A percentile compares a stretch with the other conserved stretches of the same genome.
phyloP scores from a whole-genome alignment of 1,284 basidiomycete species.

The Rhodotorula mucilaginosa region DNA sequence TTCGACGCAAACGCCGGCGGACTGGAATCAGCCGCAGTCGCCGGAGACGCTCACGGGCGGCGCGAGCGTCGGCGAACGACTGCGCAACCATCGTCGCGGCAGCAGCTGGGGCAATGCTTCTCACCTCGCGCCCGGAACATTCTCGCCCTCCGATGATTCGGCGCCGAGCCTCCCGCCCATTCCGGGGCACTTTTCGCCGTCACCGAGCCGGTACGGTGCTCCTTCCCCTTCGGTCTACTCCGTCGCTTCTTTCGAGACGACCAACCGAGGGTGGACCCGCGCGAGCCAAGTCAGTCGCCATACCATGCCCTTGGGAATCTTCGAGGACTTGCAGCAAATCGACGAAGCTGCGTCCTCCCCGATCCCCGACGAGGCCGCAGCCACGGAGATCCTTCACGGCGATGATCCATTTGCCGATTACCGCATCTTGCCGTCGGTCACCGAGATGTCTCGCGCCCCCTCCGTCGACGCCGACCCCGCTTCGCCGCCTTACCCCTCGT shows the following conservation, averaged over 20 bases:
- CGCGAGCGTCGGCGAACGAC: too few species aligned
- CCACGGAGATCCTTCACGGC: too few species aligned
- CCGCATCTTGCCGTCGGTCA: too few species aligned
- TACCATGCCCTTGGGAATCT: background rate
- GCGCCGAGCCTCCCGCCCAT: background rate
- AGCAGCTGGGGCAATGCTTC: background rate
- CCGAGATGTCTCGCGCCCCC: too few species aligned
- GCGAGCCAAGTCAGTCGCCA: constrained; percentile 2
- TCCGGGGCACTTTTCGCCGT: constrained; percentile 5
- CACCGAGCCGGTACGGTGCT: background rate
- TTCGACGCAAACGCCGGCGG: constrained; percentile 22
- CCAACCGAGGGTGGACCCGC: background rate
- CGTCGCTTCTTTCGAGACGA: constrained; percentile 19
- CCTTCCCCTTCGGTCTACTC: constrained; percentile 33
- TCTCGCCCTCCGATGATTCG: background rate
- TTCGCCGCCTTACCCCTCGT: too few species aligned
- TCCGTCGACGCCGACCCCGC: too few species aligned
- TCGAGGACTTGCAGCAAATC: background rate
- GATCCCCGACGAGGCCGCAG: background rate
- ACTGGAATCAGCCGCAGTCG: background rate
- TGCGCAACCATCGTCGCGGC: constrained; percentile 4
- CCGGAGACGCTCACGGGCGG: background rate
- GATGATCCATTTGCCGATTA: too few species aligned
- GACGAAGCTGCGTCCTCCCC: background rate
- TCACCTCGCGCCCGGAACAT: background rate